These are phyloP conservation scores for Phyllosticta ampelicida DNA, from an alignment of 2,329 filamentous ascomycete genomes.

Conservation along the genomic window DNA sequence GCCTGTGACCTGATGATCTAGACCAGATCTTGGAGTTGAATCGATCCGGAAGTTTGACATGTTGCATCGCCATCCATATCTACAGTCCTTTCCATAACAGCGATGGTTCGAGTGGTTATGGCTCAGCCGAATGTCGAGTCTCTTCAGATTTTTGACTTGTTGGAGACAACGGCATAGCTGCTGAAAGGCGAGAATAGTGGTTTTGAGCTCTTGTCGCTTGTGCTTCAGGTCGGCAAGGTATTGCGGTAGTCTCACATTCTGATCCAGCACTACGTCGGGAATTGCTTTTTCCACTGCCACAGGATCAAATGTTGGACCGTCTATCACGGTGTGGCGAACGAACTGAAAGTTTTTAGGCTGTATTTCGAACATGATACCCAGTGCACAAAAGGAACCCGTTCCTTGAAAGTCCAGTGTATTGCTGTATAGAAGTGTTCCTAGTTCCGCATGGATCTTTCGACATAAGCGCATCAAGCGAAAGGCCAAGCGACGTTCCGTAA, in stretches of 20 bases:
- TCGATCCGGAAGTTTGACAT: too few species aligned
- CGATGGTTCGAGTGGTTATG: not conserved
- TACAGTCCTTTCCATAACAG: too few species aligned
- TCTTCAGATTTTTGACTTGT: not conserved
- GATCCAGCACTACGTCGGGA: too few species aligned
- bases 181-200: not conserved
- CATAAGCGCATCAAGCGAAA: not conserved
- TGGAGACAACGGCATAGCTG: not conserved
- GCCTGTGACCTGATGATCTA: too few species aligned
- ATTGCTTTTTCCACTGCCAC: not conserved
- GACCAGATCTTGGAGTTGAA: too few species aligned
- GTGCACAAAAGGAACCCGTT: not conserved
- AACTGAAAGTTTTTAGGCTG: constrained; percentile 1
- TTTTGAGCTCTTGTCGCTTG: not conserved
- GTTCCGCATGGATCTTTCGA: not conserved
- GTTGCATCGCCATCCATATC: too few species aligned
- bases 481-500: too few species aligned
- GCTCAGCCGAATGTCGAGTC: not conserved
- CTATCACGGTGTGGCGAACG: constrained; percentile 1
- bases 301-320: not conserved
- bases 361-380: not conserved
- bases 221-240: not conserved
- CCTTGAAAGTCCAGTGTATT: not conserved
- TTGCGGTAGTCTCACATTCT: not conserved
- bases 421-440: not conserved